A percentile compares a stretch with the other conserved stretches of the same genome.
These are phyloP conservation scores for Pichia heedii DNA, from an alignment of 805 yeast genomes.

Conservation along the genomic window DNA sequence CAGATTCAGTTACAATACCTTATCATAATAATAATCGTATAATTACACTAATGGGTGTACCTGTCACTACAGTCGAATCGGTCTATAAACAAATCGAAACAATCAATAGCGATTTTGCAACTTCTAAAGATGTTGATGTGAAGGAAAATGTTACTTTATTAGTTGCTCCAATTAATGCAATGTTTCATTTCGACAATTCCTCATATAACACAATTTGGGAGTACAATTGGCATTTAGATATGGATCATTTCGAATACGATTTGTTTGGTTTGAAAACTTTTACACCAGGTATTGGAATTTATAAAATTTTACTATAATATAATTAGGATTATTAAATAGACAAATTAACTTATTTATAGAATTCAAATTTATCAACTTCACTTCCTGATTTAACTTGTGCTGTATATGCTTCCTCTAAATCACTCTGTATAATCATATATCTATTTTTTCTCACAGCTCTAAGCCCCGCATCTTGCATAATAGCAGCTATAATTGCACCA, in stretches of 20 bases:
- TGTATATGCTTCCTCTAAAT: conserved; percentile 95
- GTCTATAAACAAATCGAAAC: neutral
- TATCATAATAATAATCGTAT: neutral
- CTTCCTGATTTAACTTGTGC: conserved; percentile 92
- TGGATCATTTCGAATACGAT: conserved; percentile 62
- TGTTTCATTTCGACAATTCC: conserved; percentile 5
- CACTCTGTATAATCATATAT: conserved; percentile 92
- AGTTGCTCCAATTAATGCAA: conserved; percentile 24
- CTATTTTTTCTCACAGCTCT: conserved; percentile 98
- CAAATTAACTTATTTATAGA: conserved; percentile 66
- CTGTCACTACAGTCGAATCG: neutral
- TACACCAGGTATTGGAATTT: conserved; percentile 57
- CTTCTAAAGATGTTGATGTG: conserved; percentile 19
- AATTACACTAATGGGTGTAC: conserved; percentile 1
- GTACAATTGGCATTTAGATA: conserved; percentile 46
- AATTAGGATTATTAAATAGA: neutral
- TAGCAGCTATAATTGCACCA: conserved; percentile 97
- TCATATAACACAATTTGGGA: conserved; percentile 23
- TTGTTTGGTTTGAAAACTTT: conserved; percentile 34
- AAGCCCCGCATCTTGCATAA: conserved; percentile 99
- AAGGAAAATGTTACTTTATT: conserved; percentile 10
- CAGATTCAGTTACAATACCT: neutral
- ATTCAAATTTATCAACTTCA: conserved; percentile 95
- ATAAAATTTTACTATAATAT: conserved; percentile 20
- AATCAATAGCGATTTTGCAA: neutral